A percentile compares a stretch with the other conserved stretches of the same genome.
phyloP scores from a whole-genome alignment of 331 rosid genomes.

The Erythrophleum ivorense region DNA sequence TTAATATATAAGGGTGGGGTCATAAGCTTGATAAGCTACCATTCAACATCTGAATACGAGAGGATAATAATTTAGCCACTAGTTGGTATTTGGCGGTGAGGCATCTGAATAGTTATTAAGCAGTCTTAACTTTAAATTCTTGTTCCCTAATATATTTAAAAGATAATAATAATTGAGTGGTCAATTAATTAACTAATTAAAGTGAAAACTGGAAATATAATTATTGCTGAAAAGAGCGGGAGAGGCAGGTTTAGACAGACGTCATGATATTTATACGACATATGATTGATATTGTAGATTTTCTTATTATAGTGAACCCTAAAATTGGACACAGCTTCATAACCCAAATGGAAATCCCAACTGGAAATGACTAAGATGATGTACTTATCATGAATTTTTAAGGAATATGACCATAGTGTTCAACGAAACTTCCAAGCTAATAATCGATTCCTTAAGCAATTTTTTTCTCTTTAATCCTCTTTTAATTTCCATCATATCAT shows the following conservation, averaged over 20 bases:
- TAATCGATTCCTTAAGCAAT: conserved; percentile 8
- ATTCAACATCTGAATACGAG: too few species aligned
- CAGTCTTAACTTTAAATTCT: not conserved
- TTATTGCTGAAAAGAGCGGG: not conserved
- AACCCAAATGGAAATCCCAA: not conserved
- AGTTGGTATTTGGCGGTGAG: not conserved
- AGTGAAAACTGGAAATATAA: not conserved
- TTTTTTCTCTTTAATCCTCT: not conserved
- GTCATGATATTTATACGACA: conserved; percentile 28
- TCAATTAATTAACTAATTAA: not conserved
- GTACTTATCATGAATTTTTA: conserved; percentile 37
- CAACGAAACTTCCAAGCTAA: not conserved
- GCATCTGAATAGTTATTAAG: not conserved
- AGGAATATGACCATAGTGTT: not conserved
- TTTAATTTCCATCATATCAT: not conserved
- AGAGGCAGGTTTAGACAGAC: conserved; percentile 17
- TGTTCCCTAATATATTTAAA: not conserved
- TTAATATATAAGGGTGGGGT: too few species aligned
- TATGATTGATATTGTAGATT: not conserved
- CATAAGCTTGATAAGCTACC: too few species aligned
- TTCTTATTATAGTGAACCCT: conserved; percentile 26
- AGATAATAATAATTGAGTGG: not conserved
- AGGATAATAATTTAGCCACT: not conserved
- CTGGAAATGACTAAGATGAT: conserved; percentile 37
- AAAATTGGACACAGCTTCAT: conserved; percentile 43